Conservation (phyloP, 2,329 filamentous ascomycete genomes). For the Colletotrichum trifolii region DNA sequence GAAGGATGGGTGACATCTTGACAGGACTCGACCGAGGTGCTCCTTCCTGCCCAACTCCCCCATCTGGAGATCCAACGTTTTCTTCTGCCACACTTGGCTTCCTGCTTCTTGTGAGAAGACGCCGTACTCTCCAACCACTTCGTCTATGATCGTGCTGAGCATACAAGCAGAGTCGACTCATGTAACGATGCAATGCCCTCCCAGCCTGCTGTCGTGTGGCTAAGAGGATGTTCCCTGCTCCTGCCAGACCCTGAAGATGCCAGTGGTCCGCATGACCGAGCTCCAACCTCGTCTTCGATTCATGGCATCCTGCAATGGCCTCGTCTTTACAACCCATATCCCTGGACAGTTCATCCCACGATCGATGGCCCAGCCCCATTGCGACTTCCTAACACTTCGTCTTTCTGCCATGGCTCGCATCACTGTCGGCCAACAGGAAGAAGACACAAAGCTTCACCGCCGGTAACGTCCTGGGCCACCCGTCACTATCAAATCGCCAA, state of each 20-base stretch:
- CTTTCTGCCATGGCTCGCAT: neutral
- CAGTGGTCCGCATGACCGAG: slow-evolving; percentile 14
- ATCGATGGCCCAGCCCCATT: slow-evolving; percentile 4
- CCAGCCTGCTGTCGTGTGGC: slow-evolving; percentile 13
- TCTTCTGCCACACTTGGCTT: too few species aligned
- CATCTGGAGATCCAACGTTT: neutral
- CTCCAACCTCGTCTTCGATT: slow-evolving; percentile 24
- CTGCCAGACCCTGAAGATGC: slow-evolving; percentile 28
- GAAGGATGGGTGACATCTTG: slow-evolving; percentile 30
- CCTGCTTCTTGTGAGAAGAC: too few species aligned
- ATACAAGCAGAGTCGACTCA: neutral
- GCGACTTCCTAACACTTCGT: neutral
- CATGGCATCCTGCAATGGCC: neutral
- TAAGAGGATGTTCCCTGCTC: slow-evolving; percentile 31
- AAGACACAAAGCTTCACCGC: slow-evolving; percentile 25
- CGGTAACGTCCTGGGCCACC: slow-evolving; percentile 12
- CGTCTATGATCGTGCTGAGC: too few species aligned
- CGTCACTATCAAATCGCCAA: slow-evolving; percentile 29
- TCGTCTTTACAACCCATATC: slow-evolving; percentile 7
- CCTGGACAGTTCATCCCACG: slow-evolving; percentile 5
- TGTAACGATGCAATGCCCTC: slow-evolving; percentile 3
- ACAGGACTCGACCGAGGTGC: slow-evolving; percentile 16
- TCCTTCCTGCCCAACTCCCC: neutral
- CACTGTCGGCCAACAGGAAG: slow-evolving; percentile 17
- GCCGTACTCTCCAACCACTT: too few species aligned